Base-by-base conservation (phyloP, 2,329 filamentous ascomycete genomes). In the Zasmidium angulare region DNA sequence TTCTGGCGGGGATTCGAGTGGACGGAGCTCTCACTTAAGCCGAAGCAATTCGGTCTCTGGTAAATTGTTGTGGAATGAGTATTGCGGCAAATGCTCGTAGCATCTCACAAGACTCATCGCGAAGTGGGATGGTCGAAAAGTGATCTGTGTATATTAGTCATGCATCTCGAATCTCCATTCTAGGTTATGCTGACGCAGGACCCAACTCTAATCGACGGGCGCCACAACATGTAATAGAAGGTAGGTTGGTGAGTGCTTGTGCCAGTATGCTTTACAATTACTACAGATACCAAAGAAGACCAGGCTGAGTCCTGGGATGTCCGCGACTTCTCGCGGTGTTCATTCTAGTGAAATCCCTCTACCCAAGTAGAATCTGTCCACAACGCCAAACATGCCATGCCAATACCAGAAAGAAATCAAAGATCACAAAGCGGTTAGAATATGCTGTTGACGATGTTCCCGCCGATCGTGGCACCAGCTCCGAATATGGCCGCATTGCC, bases 401-500 rank as follows among this genome's bases (percentile, higher is more conserved):
- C 24, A 7, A 55, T n/a, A 11, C 14, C 22, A 24, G 22, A 3
- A 51, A 24, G 21, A 6, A 51, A 19, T 43, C 36, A 43, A 17
- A 43, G 36, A 22, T 4, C 19, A 23, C 26, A 21, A 46, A 31
- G 4, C 36, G 29, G 14, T 57, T 53, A 67, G 22, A 67, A 66
- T 20, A 67, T 67, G n/a, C 55, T 56, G 46, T 67, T 67, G 47
- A 67, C 65, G 54, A 67, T 66, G 29, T 67, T 67, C 67, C 89
- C 86, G 72, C 93, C 93, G 64, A 96, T 89, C 1, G 91, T 95
- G 51, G 93, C 93, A 76, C 93, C 93, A 50, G 93, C 93, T 75
- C 93, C 93, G 70, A 96, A 96, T 67, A 97, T 91, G 24, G 92
- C 91, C 48, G 86, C 86, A 74, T 88, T 88, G 31, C 93, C 93